phyloP scores from a whole-genome alignment of 345 rosid species.

The Hibiscus trionum region DNA sequence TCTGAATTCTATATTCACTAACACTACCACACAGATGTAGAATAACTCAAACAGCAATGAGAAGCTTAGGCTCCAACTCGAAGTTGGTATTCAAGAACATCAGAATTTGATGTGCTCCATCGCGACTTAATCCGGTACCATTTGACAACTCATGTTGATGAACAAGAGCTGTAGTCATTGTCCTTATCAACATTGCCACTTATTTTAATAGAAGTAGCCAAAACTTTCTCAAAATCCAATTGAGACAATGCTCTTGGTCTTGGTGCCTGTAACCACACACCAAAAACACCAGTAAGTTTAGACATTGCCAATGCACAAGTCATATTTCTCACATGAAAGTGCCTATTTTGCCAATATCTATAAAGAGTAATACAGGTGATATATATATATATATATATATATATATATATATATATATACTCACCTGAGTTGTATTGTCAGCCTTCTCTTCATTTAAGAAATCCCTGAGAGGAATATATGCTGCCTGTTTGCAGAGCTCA shows the following conservation, averaged over 20 bases:
- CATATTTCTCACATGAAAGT: background rate
- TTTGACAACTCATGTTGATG: conserved; percentile 30
- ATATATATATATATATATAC: conserved; percentile 17
- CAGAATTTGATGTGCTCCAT: conserved; percentile 41
- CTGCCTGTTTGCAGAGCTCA: conserved; percentile 92
- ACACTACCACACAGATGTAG: background rate
- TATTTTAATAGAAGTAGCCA: conserved; percentile 58
- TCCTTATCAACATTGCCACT: conserved; percentile 49
- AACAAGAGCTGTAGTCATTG: conserved; percentile 35
- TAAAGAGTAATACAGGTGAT: background rate
- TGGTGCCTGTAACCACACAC: conserved; percentile 20
- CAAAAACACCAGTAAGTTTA: background rate
- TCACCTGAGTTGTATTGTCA: conserved; percentile 50
- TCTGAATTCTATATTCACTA: background rate
- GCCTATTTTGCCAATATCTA: background rate
- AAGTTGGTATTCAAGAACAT: conserved; percentile 12
- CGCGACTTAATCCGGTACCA: conserved; percentile 45
- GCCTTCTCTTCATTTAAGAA: conserved; percentile 68
- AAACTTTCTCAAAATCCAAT: conserved; percentile 55
- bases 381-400: conserved; percentile 6
- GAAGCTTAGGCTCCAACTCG: background rate
- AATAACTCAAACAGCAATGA: background rate
- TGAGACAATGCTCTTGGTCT: conserved; percentile 69
- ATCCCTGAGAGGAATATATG: conserved; percentile 82
- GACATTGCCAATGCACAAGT: background rate